These are phyloP conservation scores for Colletotrichum kahawae DNA, from an alignment of 2,329 filamentous ascomycete genomes.

Conservation along the genomic window DNA sequence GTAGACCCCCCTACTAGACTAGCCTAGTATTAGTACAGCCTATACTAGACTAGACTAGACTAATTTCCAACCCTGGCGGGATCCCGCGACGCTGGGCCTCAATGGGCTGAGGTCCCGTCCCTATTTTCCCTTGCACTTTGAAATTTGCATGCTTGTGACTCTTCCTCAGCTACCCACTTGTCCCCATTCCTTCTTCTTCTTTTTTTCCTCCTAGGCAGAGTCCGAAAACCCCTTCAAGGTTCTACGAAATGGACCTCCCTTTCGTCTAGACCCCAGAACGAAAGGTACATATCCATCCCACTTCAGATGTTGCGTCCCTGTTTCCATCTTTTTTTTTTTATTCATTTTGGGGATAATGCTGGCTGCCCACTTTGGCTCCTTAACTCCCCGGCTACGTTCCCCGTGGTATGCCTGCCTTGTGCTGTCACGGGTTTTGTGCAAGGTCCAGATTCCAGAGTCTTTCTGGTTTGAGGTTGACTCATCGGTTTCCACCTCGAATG, in stretches of 20 bases:
- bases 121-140: background rate
- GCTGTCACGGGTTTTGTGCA: background rate
- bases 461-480: constrained; percentile 15
- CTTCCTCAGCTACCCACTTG: constrained; percentile 1
- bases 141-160: background rate
- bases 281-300: background rate
- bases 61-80: too few species aligned
- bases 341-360: background rate
- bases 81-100: constrained; percentile 13
- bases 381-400: background rate
- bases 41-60: too few species aligned
- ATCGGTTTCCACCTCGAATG: background rate
- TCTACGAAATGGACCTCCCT: background rate
- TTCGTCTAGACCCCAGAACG: background rate
- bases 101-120: background rate
- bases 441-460: background rate
- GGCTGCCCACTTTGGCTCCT: background rate
- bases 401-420: background rate
- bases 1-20: too few species aligned
- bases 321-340: background rate
- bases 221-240: background rate
- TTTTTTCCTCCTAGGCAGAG: background rate
- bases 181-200: background rate
- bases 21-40: too few species aligned
- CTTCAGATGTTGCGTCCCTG: background rate